A percentile compares a stretch with the other conserved stretches of the same genome.
phyloP scores from a whole-genome alignment of 148 eudicot species.

The Rhododendron mucronatum region DNA sequence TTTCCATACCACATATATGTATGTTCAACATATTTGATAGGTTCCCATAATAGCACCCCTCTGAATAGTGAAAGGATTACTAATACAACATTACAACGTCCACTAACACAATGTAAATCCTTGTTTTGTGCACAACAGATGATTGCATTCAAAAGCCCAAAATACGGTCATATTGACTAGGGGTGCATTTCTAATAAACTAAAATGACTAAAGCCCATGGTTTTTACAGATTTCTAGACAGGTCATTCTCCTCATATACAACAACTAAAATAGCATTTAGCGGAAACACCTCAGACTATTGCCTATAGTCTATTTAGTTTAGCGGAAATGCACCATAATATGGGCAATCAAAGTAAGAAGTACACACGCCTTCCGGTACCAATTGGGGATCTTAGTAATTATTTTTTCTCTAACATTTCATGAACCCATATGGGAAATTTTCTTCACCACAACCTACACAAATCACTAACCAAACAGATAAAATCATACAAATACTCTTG shows the following conservation, averaged over 20 bases:
- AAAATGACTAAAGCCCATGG: background rate
- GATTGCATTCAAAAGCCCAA: background rate
- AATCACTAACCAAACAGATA: background rate
- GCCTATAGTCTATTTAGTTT: too few species aligned
- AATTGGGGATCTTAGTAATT: background rate
- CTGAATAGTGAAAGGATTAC: background rate
- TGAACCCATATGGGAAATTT: background rate
- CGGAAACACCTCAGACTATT: too few species aligned
- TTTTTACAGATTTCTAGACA: background rate
- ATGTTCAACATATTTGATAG: background rate
- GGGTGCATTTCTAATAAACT: background rate
- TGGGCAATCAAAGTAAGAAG: too few species aligned
- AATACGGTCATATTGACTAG: background rate
- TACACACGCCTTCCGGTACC: background rate
- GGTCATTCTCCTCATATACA: background rate
- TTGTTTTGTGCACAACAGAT: background rate
- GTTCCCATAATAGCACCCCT: background rate
- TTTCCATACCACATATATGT: background rate
- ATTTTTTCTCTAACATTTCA: too few species aligned
- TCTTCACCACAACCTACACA: background rate
- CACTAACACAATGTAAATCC: background rate
- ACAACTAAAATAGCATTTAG: background rate
- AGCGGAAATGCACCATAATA: too few species aligned
- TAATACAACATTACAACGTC: background rate
- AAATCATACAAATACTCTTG: background rate